Evolutionary conservation across 1,284 basidiomycete species (phyloP).

Genomic region (Apiotrichum montevideense): DNA sequence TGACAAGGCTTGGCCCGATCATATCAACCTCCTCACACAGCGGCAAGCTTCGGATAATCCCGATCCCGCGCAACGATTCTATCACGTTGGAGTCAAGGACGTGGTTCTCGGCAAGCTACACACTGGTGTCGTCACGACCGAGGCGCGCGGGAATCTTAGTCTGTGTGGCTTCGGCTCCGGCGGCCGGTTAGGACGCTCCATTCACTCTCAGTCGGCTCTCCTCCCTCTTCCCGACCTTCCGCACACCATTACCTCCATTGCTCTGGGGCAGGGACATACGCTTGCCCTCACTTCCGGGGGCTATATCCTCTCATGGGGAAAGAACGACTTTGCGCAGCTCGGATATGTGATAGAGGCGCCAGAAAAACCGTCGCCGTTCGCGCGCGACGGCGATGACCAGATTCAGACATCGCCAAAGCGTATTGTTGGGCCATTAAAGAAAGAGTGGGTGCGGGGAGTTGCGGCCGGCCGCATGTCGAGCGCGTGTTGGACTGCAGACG

Average conservation of each 20-base stretch:
- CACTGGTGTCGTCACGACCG: conserved; percentile 69
- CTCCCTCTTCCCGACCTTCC: conserved; percentile 60
- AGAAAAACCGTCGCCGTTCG: conserved; percentile 29
- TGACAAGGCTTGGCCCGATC: conserved; percentile 75
- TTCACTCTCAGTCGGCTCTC: conserved; percentile 71
- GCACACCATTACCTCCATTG: conserved; percentile 58
- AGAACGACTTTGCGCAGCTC: conserved; percentile 79
- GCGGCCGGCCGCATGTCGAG: conserved; percentile 83
- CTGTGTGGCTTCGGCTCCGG: conserved; percentile 81
- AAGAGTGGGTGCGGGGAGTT: conserved; percentile 71
- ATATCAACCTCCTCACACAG: conserved; percentile 54
- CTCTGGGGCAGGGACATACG: conserved; percentile 90
- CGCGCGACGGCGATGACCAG: conserved; percentile 49
- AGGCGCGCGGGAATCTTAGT: conserved; percentile 65
- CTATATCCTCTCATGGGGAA: conserved; percentile 83
- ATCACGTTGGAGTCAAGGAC: conserved; percentile 58
- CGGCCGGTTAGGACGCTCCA: conserved; percentile 67
- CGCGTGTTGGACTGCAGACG: conserved; percentile 76
- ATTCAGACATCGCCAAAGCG: conserved; percentile 72
- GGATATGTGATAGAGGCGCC: conserved; percentile 73
- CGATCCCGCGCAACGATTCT: conserved; percentile 39
- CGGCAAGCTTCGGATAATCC: conserved; percentile 47
- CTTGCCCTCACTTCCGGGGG: conserved; percentile 73
- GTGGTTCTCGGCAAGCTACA: conserved; percentile 78
- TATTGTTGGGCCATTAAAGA: conserved; percentile 71